These are phyloP conservation scores for Penicillium pancosmium DNA, from an alignment of 495 filamentous ascomycete genomes.

Conservation along the genomic window DNA sequence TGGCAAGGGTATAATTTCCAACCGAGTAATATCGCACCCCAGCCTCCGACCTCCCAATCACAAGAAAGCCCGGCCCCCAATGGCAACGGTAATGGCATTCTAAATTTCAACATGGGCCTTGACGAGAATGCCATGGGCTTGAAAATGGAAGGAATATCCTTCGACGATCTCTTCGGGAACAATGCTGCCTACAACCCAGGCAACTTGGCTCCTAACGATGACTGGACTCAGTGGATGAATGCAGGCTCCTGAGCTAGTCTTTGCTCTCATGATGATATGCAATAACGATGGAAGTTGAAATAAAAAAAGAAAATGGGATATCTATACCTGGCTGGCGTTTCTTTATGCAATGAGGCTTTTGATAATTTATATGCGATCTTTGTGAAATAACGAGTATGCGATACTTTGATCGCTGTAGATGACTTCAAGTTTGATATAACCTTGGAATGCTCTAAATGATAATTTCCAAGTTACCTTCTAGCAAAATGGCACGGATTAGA, in stretches of 20 bases:
- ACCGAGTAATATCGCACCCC: conserved; percentile 24
- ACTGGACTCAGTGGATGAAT: conserved; percentile 52
- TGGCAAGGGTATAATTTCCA: conserved; percentile 50
- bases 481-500: not conserved
- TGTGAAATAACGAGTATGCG: conserved; percentile 11
- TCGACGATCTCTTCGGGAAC: conserved; percentile 50
- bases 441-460: not conserved
- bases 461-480: no score
- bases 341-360: conserved; percentile 4
- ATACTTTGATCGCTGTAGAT: not conserved
- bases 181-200: conserved; percentile 25
- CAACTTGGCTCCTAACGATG: conserved; percentile 34
- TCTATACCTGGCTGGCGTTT: conserved; percentile 32
- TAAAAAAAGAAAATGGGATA: conserved; percentile 21
- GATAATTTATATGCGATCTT: not conserved
- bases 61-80: conserved; percentile 21
- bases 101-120: conserved; percentile 34
- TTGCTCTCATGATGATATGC: conserved; percentile 28
- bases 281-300: conserved; percentile 24
- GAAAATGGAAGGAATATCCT: conserved; percentile 42
- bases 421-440: not conserved
- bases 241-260: conserved; percentile 11
- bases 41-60: conserved; percentile 26
- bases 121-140: conserved; percentile 36
- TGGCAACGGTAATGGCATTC: conserved; percentile 13